phyloP scores from a whole-genome alignment of 148 eudicot species.

The Mesembryanthemum crystallinum region DNA sequence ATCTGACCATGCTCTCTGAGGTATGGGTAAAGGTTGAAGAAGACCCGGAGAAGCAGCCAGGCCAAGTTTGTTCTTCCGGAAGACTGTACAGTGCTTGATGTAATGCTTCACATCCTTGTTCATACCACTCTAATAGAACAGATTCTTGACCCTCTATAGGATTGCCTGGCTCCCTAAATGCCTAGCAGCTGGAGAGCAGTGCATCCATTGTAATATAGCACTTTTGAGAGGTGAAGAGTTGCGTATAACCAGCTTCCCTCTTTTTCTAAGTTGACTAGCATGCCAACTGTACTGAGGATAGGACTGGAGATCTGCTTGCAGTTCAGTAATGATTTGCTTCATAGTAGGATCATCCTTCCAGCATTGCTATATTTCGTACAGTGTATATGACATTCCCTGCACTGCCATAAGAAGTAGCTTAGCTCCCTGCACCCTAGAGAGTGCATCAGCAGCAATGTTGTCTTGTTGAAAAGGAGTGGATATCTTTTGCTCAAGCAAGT shows the following conservation, averaged over 20 bases:
- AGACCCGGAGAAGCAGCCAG: not conserved
- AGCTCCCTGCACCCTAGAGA: too few relatives aligned
- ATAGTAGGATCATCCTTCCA: not conserved
- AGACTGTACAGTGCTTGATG: not conserved
- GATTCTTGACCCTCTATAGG: too few relatives aligned
- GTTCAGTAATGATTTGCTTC: too few relatives aligned
- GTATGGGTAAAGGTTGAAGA: too few relatives aligned
- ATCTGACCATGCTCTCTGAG: too few relatives aligned
- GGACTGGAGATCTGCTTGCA: too few relatives aligned
- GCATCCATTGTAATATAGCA: not conserved
- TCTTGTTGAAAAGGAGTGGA: conserved; percentile 1
- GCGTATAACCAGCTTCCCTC: not conserved
- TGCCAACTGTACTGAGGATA: too few relatives aligned
- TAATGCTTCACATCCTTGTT: not conserved
- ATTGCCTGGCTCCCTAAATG: conserved; percentile 1
- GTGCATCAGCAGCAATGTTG: not conserved
- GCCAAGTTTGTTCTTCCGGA: too few relatives aligned
- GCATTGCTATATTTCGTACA: not conserved
- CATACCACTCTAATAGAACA: not conserved
- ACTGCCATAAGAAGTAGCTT: not conserved
- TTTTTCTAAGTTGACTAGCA: too few relatives aligned
- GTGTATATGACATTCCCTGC: not conserved
- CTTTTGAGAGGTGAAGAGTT: not conserved
- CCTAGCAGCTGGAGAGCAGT: not conserved
- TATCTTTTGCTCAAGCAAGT: not conserved